phyloP scores from a whole-genome alignment of 352 stramenopile species.

The Plasmopara halstedii region DNA sequence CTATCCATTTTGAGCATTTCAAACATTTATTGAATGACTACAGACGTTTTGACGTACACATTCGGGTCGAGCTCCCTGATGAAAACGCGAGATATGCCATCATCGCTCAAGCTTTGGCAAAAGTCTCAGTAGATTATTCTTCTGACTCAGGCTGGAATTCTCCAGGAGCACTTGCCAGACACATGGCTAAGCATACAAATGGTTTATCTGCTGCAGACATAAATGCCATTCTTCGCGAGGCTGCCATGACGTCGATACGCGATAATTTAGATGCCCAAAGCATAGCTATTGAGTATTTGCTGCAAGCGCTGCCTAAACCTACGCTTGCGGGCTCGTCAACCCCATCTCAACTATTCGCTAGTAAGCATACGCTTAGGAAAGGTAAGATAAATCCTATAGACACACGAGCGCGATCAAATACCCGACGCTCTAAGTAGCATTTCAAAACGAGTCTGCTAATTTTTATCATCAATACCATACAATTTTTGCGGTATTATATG shows the following conservation, averaged over 20 bases:
- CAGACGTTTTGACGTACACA: constrained; percentile 80
- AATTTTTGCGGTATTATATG: too few relatives aligned
- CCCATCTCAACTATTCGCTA: constrained; percentile 11
- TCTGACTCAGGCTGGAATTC: constrained; percentile 23
- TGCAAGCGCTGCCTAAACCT: constrained; percentile 13
- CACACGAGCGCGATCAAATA: too few relatives aligned
- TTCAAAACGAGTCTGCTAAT: background rate
- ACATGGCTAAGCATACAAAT: constrained; percentile 45
- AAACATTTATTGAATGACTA: constrained; percentile 2
- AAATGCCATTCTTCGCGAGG: constrained; percentile 60
- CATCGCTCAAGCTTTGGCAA: constrained; percentile 37
- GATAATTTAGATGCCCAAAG: constrained; percentile 35
- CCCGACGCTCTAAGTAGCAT: background rate
- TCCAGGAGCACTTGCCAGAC: constrained; percentile 28
- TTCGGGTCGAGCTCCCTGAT: constrained; percentile 53
- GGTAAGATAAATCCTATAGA: background rate
- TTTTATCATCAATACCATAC: too few relatives aligned
- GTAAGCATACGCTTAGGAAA: constrained; percentile 14
- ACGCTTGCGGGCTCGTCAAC: constrained; percentile 5
- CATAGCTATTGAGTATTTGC: constrained; percentile 39
- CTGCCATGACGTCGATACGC: constrained; percentile 67
- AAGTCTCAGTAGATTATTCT: constrained; percentile 51
- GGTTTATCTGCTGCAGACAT: constrained; percentile 55
- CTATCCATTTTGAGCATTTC: too few relatives aligned
- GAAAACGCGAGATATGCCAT: constrained; percentile 42